Conservation (phyloP, 1,284 basidiomycete species). For the Lentinula novae-zelandiae region DNA sequence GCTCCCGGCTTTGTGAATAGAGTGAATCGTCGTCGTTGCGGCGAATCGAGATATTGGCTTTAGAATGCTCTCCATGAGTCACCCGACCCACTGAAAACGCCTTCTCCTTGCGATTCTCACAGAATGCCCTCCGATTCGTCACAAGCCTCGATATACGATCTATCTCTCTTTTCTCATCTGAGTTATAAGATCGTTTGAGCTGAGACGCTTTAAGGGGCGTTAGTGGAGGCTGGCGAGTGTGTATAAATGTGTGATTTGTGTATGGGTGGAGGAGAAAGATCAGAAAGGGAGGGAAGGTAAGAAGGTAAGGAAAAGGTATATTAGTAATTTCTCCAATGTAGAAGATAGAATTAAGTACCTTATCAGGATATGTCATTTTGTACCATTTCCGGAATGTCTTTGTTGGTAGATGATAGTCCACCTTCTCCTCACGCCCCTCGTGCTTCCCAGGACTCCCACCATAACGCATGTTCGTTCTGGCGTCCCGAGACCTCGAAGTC, state of each 20-base stretch:
- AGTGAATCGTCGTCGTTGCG: neutral
- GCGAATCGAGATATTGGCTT: no score
- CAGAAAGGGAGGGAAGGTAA: neutral
- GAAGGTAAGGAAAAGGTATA: neutral
- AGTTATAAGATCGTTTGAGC: conserved; percentile 12
- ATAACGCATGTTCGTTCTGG: no score
- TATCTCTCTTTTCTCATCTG: conserved; percentile 15
- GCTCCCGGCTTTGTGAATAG: no score
- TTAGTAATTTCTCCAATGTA: neutral
- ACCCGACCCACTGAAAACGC: no score
- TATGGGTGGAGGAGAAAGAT: no score
- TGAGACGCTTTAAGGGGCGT: conserved; percentile 7
- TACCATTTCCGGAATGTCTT: conserved; percentile 20
- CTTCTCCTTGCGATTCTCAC: no score
- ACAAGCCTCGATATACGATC: conserved; percentile 18
- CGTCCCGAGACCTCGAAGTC: neutral
- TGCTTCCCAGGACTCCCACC: conserved; percentile 2
- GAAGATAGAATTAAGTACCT: conserved; percentile 12
- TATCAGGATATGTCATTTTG: conserved; percentile 19
- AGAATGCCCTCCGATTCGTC: conserved; percentile 12
- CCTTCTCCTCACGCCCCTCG: neutral
- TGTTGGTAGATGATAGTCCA: conserved; percentile 15
- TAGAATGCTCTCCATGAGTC: no score
- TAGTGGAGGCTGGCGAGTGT: neutral
- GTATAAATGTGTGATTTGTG: neutral